phyloP scores from a whole-genome alignment of 2,329 filamentous ascomycete species.

The Geosmithia morbida region DNA sequence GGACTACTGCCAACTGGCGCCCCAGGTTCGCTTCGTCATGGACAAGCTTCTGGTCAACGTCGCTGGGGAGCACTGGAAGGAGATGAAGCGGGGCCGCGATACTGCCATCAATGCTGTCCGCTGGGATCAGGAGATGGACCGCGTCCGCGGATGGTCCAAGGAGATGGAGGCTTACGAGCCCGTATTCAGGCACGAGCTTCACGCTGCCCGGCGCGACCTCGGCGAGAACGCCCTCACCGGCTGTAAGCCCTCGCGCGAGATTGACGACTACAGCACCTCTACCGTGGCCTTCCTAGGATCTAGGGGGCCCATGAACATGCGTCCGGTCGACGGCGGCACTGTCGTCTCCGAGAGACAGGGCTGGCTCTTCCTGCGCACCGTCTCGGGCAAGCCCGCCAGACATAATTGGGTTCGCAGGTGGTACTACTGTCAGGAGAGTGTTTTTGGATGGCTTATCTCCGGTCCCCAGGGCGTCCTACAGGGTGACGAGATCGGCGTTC shows the following conservation, averaged over 20 bases:
- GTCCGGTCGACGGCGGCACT: constrained; percentile 30
- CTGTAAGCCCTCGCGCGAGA: constrained; percentile 71
- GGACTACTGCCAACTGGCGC: constrained; percentile 82
- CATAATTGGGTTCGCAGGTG: constrained; percentile 84
- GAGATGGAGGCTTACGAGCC: constrained; percentile 88
- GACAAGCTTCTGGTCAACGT: constrained; percentile 78
- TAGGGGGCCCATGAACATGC: constrained; percentile 50
- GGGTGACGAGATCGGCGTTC: constrained; percentile 87
- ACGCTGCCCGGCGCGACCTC: constrained; percentile 65
- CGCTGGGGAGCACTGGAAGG: constrained; percentile 76
- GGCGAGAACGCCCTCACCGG: constrained; percentile 59
- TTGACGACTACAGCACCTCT: constrained; percentile 83
- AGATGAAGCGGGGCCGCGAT: constrained; percentile 63
- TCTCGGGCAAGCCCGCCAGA: constrained; percentile 77
- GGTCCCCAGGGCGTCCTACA: constrained; percentile 79
- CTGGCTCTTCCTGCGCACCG: constrained; percentile 74
- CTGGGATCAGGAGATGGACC: constrained; percentile 71
- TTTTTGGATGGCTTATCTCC: constrained; percentile 89
- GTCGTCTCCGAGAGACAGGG: constrained; percentile 70
- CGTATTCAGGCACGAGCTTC: constrained; percentile 68
- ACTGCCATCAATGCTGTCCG: constrained; percentile 47
- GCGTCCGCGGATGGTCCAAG: constrained; percentile 81
- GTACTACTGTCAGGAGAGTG: constrained; percentile 92
- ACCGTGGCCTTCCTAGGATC: constrained; percentile 79
- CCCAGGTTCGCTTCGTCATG: constrained; percentile 69